A percentile compares a stretch with the other conserved stretches of the same genome.
Conservation (phyloP, 2,329 filamentous ascomycete species). For the Microdochium trichocladiopsis region DNA sequence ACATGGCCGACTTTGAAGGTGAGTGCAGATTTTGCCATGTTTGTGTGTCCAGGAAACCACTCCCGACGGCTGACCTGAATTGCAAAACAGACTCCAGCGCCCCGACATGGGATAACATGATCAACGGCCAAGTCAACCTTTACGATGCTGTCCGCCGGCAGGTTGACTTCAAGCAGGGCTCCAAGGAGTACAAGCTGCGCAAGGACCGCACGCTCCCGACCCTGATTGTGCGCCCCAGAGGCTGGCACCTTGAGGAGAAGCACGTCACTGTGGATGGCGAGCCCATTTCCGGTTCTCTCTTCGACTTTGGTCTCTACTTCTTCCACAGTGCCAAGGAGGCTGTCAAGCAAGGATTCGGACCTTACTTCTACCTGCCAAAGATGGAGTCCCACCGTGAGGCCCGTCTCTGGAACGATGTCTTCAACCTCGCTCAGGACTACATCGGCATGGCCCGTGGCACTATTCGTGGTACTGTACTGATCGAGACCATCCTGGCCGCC, state of each 20-base stretch:
- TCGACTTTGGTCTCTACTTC: conserved; percentile 98
- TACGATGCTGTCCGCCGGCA: conserved; percentile 92
- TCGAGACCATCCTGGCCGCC: conserved; percentile 94
- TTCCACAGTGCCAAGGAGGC: conserved; percentile 95
- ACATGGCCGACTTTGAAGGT: conserved; percentile 99
- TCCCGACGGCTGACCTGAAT: conserved; percentile 7
- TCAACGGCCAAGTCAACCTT: conserved; percentile 95
- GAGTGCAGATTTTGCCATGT: conserved; percentile 23
- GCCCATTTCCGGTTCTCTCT: conserved; percentile 84
- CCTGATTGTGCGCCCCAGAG: conserved; percentile 87
- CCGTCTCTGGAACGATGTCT: conserved; percentile 94
- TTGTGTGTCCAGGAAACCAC: not conserved
- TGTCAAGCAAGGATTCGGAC: conserved; percentile 74
- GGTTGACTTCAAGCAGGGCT: conserved; percentile 91
- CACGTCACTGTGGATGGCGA: conserved; percentile 94
- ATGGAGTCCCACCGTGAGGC: conserved; percentile 98
- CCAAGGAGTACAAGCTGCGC: conserved; percentile 95
- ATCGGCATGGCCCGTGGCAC: conserved; percentile 84
- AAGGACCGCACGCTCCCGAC: conserved; percentile 82
- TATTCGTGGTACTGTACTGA: conserved; percentile 89
- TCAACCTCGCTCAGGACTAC: conserved; percentile 93
- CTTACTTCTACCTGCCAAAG: conserved; percentile 98
- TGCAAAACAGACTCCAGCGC: conserved; percentile 75
- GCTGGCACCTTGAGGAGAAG: conserved; percentile 98
- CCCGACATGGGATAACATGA: conserved; percentile 98